Base-by-base conservation (phyloP, 2,329 filamentous ascomycete species). In the Metarhizium humberi region DNA sequence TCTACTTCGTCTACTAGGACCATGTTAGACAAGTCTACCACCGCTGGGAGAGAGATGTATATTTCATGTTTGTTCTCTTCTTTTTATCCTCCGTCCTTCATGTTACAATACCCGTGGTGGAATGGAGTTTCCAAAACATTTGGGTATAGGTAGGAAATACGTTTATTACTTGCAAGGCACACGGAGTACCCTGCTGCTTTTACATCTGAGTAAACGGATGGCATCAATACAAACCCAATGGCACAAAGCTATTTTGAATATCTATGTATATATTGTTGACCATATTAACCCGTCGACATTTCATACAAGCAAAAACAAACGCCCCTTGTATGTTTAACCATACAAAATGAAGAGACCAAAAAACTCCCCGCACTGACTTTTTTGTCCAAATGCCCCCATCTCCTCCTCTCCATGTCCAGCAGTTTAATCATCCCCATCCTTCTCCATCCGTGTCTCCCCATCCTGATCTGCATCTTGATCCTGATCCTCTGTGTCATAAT, bases 401-500 rank as follows among this genome's bases (percentile, higher is more conserved):
- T 30, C 40, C 7, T 11, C 43, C 20, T 43, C 43, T 30, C 29
- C 18, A 43, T 43, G 42, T 20, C 16, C 48, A 16, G n/a, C 50
- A 50, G 47, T 48, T 16, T 64, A 70, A 47, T 70, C 67, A 7
- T 70, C 67, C 7, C 61, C 64, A 52, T 69, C 69, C 56, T 68
- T 69, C 6, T 69, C 67, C 51, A 64, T 59, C 53, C 69, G 67
- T 18, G 66, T 66, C 29, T 71, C 69, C 16, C 53, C 32, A 11
- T 34, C 32, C 32, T 34, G 32, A 11, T 34, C 32, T 34, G 32
- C 50, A 10, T 57, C 55, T n/a, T 52, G 50, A 14, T 56, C 56
- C 55, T 72, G 69, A 45, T 73, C 71, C 53, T 73, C 71, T 2
- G 73, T 73, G 49, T 78, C 75, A 55, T 74, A 72, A 53, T 76